Evolutionary conservation across 495 filamentous ascomycete genomes (phyloP).

Genomic region (Talaromyces wortmannii): DNA sequence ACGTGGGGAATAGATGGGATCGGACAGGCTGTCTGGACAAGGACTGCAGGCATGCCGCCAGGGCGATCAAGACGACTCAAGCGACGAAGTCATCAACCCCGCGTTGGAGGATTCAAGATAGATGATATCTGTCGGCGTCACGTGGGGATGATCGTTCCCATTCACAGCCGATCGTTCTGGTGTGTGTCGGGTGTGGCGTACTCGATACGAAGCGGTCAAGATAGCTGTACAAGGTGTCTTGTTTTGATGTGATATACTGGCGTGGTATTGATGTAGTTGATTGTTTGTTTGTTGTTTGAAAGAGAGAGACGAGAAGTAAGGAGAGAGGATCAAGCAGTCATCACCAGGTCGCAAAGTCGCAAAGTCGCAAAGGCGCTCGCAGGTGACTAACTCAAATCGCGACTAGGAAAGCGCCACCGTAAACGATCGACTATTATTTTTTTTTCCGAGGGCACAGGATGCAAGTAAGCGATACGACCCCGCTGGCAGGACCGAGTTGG

Average conservation of each 20-base stretch:
- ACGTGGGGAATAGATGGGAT: conserved; percentile 57
- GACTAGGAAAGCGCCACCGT: not conserved
- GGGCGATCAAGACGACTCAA: not conserved
- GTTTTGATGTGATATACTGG: no score
- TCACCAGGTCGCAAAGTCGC: not conserved
- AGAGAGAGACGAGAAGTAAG: no score
- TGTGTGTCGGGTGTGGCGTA: no score
- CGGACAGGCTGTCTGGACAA: conserved; percentile 57
- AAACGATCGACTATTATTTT: not conserved
- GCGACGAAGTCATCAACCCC: not conserved
- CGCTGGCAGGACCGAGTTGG: not conserved
- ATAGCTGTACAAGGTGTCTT: no score
- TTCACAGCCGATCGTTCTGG: no score
- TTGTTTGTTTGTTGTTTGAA: no score
- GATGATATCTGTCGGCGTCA: no score
- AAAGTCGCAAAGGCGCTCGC: not conserved
- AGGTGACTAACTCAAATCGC: not conserved
- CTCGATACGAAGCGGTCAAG: no score
- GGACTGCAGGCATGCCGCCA: conserved; percentile 18
- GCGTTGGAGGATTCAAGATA: no score
- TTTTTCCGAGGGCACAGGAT: not conserved
- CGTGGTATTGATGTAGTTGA: no score
- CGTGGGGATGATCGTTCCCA: no score
- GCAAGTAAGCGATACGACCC: no score
- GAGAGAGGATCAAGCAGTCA: not conserved